Percentiles rank a stretch among this genome's conserved stretches.
Evolutionary conservation across 257 asterid species (phyloP).

Genomic region (Misopates orontium): DNA sequence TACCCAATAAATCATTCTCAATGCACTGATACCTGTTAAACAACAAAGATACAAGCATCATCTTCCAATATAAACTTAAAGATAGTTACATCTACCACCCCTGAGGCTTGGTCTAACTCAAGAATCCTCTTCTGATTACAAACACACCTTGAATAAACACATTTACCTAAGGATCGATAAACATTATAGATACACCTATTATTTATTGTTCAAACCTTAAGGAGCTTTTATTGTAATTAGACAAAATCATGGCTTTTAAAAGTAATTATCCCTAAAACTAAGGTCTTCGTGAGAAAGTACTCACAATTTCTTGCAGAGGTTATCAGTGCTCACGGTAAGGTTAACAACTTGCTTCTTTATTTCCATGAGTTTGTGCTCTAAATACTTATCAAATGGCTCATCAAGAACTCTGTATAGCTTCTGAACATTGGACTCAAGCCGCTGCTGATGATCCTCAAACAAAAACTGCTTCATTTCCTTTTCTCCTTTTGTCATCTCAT

Average conservation of each 20-base stretch:
- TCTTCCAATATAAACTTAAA: not conserved
- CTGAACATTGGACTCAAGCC: constrained; percentile 87
- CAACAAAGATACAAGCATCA: constrained; percentile 29
- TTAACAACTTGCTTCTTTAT: constrained; percentile 75
- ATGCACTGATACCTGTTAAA: constrained; percentile 81
- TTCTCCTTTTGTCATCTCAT: constrained; percentile 70
- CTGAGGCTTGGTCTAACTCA: too few species aligned
- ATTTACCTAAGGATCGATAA: too few species aligned
- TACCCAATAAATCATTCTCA: constrained; percentile 75
- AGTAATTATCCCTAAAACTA: not conserved
- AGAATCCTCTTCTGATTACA: too few species aligned
- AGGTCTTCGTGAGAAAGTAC: constrained; percentile 27
- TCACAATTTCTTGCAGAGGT: constrained; percentile 79
- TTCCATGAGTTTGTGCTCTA: constrained; percentile 48
- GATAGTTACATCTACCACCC: not conserved
- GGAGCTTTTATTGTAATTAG: too few species aligned
- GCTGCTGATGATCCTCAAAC: constrained; percentile 98
- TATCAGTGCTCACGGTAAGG: constrained; percentile 69
- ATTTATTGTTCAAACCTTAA: too few species aligned
- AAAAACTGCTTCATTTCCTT: constrained; percentile 69
- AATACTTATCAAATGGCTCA: constrained; percentile 71
- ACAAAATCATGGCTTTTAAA: too few species aligned
- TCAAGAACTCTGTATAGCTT: constrained; percentile 76
- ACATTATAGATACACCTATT: too few species aligned
- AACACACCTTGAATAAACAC: too few species aligned